phyloP scores from a whole-genome alignment of 805 yeast genomes.

The Candida glaebosa region DNA sequence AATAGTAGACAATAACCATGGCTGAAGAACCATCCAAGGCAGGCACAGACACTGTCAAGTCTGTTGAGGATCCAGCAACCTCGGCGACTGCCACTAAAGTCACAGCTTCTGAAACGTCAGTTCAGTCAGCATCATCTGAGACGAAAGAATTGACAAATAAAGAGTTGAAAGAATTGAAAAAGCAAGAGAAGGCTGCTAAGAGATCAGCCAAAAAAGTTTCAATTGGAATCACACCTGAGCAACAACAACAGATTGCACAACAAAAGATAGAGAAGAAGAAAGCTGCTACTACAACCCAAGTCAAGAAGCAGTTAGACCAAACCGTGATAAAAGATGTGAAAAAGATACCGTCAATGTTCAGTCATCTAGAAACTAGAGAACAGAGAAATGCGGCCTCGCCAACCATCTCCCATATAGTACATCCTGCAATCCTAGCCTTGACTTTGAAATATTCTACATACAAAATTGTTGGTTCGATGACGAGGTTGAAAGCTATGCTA shows the following conservation, averaged over 20 bases:
- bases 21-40: conserved; percentile 4
- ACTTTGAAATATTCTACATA: conserved; percentile 81
- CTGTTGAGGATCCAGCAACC: background rate
- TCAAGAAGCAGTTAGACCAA: conserved; percentile 53
- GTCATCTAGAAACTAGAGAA: conserved; percentile 77
- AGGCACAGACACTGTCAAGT: conserved; percentile 1
- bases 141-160: conserved; percentile 53
- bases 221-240: conserved; percentile 50
- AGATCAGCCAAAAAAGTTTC: conserved; percentile 84
- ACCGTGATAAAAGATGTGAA: conserved; percentile 40
- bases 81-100: background rate
- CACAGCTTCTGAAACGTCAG: background rate
- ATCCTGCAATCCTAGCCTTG: conserved; percentile 77
- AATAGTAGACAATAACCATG: background rate
- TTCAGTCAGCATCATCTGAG: background rate
- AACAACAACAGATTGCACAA: conserved; percentile 38
- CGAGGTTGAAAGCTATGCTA: conserved; percentile 81
- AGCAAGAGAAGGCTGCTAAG: conserved; percentile 87
- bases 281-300: conserved; percentile 43
- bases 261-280: conserved; percentile 42
- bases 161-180: conserved; percentile 82
- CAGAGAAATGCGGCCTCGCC: conserved; percentile 63
- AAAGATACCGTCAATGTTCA: conserved; percentile 61
- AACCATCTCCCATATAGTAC: conserved; percentile 65
- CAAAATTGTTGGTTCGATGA: conserved; percentile 84